phyloP scores from a whole-genome alignment of 2,329 filamentous ascomycete species.

The Calonectria naviculata region DNA sequence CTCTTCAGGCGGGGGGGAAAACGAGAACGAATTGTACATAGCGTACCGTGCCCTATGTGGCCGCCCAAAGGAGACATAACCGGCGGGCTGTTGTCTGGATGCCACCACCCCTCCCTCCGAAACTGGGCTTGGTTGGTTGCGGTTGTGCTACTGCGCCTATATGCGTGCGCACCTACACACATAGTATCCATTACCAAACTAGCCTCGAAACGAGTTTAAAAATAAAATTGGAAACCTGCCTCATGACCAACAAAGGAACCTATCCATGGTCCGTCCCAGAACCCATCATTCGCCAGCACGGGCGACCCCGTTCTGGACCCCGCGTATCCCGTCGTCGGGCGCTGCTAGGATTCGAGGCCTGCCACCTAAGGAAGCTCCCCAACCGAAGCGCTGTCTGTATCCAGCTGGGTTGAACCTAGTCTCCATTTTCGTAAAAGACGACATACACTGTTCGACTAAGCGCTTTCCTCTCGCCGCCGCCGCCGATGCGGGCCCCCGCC shows the following conservation, averaged over 20 bases:
- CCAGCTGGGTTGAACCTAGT: constrained; percentile 6
- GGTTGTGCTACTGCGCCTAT: background rate
- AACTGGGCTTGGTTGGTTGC: background rate
- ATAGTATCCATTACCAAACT: constrained; percentile 3
- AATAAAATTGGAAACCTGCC: background rate
- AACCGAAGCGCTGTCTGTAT: background rate
- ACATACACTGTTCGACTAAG: background rate
- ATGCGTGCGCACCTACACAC: background rate
- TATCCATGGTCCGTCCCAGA: background rate
- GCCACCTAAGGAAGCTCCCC: background rate
- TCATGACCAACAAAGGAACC: constrained; percentile 7
- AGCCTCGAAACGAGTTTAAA: background rate
- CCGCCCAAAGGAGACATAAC: constrained; percentile 31
- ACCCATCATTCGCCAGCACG: constrained; percentile 1
- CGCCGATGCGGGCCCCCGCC: too few species aligned
- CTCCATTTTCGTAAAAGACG: background rate
- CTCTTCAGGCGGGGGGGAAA: constrained; percentile 22
- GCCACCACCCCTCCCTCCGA: constrained; percentile 1
- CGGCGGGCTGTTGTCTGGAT: constrained; percentile 22
- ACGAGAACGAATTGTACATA: background rate
- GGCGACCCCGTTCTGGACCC: constrained; percentile 7
- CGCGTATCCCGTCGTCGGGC: background rate
- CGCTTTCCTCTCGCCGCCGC: background rate
- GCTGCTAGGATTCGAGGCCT: constrained; percentile 7
- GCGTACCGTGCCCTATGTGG: background rate